Evolutionary conservation across 2,329 filamentous ascomycete genomes (phyloP).

Genomic region (Penicillium aurantiogriseum): DNA sequence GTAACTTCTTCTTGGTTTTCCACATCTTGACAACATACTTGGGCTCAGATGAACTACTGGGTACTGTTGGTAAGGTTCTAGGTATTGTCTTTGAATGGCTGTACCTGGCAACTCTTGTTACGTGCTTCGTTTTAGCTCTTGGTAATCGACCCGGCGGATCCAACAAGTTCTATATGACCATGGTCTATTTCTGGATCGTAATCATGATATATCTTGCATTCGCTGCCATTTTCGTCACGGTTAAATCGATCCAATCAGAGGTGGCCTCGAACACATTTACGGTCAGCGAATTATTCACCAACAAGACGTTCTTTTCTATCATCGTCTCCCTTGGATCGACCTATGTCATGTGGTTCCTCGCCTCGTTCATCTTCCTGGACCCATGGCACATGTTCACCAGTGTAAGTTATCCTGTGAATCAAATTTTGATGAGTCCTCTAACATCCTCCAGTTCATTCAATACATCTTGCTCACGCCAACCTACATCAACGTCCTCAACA

Average conservation of each 20-base stretch:
- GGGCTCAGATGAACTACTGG: constrained; percentile 66
- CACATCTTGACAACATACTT: constrained; percentile 91
- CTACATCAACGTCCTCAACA: constrained; percentile 97
- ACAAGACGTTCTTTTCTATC: constrained; percentile 86
- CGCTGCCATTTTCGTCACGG: constrained; percentile 90
- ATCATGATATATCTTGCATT: constrained; percentile 97
- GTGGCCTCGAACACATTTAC: constrained; percentile 63
- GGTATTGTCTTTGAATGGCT: constrained; percentile 94
- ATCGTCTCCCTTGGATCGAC: constrained; percentile 91
- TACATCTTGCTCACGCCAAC: constrained; percentile 93
- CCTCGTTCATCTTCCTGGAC: constrained; percentile 91
- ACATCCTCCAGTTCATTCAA: constrained; percentile 66
- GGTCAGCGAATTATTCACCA: constrained; percentile 73
- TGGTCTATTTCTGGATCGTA: constrained; percentile 97
- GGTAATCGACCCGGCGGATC: constrained; percentile 94
- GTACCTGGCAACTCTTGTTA: constrained; percentile 85
- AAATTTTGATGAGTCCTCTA: background rate
- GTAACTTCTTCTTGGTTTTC: constrained; percentile 99
- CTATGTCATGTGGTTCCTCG: constrained; percentile 87
- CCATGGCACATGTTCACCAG: constrained; percentile 99
- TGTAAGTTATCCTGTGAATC: constrained; percentile 33
- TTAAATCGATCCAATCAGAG: constrained; percentile 75
- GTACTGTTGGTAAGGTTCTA: constrained; percentile 73
- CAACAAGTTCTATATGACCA: constrained; percentile 88
- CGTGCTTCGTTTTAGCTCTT: constrained; percentile 91